These are phyloP conservation scores for Skeletonema grethae DNA, from an alignment of 108 stramenopile genomes.

Conservation along the genomic window DNA sequence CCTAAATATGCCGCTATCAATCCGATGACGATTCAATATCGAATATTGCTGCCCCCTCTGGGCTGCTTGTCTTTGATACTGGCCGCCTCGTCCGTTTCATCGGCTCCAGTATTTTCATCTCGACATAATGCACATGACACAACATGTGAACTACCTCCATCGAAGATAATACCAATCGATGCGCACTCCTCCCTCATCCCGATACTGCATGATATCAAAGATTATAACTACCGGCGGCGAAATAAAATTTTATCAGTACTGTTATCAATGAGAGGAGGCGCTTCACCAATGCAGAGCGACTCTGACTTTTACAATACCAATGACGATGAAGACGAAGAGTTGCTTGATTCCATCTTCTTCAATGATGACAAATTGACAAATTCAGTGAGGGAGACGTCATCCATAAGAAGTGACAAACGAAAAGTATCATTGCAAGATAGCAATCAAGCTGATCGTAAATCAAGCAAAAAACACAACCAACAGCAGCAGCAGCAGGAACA, in stretches of 20 bases:
- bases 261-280: not conserved
- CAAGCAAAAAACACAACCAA: not conserved
- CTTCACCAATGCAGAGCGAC: not conserved
- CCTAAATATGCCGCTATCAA: not conserved
- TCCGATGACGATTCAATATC: not conserved
- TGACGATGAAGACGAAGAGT: conserved; percentile 16
- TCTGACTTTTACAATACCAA: conserved; percentile 4
- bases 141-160: not conserved
- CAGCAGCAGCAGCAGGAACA: not conserved
- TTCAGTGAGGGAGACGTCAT: not conserved
- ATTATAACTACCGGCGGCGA: not conserved
- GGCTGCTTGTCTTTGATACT: not conserved
- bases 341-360: conserved; percentile 18
- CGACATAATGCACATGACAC: not conserved
- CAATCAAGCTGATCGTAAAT: not conserved
- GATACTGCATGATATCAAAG: not conserved
- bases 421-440: not conserved
- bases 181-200: not conserved
- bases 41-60: not conserved
- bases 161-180: not conserved
- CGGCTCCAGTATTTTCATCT: not conserved
- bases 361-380: not conserved
- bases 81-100: not conserved
- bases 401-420: not conserved
- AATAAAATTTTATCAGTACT: not conserved